Evolutionary conservation across 1,284 basidiomycete genomes (phyloP).

Genomic region (Boletellus deceptivus): DNA sequence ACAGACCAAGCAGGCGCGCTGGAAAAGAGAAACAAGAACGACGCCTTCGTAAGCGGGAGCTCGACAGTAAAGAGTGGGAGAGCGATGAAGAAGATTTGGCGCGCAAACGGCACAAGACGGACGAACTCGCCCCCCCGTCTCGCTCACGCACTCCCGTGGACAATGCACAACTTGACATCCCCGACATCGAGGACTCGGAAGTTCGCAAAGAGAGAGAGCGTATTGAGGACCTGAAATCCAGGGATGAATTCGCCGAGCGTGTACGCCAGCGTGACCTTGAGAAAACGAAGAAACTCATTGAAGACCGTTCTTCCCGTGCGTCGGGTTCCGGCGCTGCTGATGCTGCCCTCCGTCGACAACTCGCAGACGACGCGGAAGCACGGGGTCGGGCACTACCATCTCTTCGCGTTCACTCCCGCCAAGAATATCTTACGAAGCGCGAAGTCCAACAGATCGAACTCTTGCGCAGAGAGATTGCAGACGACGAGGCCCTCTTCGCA

Average conservation of each 20-base stretch:
- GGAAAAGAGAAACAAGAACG: constrained; percentile 58
- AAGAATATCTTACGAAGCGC: constrained; percentile 95
- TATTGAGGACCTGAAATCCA: constrained; percentile 76
- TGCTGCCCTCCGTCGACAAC: constrained; percentile 73
- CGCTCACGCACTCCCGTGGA: constrained; percentile 29
- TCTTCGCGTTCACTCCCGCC: constrained; percentile 81
- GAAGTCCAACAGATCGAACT: constrained; percentile 96
- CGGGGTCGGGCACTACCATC: constrained; percentile 80
- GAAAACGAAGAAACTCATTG: constrained; percentile 87
- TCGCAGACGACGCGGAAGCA: constrained; percentile 84
- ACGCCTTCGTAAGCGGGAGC: constrained; percentile 76
- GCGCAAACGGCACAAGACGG: constrained; percentile 59
- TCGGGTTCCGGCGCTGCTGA: constrained; percentile 72
- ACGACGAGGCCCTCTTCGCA: constrained; percentile 85
- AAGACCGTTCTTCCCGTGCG: constrained; percentile 82
- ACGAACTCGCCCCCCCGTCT: constrained; percentile 34
- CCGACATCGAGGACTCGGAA: constrained; percentile 69
- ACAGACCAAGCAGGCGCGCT: constrained; percentile 45
- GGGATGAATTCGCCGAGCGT: constrained; percentile 92
- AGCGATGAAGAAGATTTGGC: constrained; percentile 83
- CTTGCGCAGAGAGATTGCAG: constrained; percentile 87
- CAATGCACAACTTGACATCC: constrained; percentile 33
- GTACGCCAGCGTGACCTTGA: constrained; percentile 83
- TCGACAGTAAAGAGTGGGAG: constrained; percentile 80
- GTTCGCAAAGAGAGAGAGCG: constrained; percentile 72